Conservation (phyloP, 2,329 filamentous ascomycete species). For the Nemania sp. region DNA sequence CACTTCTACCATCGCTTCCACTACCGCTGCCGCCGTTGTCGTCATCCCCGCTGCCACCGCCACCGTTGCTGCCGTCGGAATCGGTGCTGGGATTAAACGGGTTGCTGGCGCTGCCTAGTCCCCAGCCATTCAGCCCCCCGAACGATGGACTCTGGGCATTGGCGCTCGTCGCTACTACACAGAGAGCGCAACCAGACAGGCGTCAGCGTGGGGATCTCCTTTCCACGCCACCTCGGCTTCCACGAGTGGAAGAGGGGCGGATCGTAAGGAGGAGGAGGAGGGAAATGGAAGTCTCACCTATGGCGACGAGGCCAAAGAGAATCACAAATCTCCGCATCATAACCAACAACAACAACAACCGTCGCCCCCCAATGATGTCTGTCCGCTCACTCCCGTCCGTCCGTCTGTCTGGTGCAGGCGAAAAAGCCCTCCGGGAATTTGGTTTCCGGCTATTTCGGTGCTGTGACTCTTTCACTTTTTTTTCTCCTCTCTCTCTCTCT, state of each 20-base stretch:
- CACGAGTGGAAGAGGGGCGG: neutral
- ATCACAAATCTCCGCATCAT: neutral
- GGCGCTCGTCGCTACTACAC: neutral
- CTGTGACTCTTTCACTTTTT: no score
- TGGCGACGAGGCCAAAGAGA: conserved; percentile 15
- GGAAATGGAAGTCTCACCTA: conserved; percentile 19
- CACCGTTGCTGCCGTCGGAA: neutral
- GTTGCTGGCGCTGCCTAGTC: neutral
- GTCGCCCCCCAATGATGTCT: conserved; percentile 16
- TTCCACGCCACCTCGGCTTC: no score
- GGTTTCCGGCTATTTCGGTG: no score
- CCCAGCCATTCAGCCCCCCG: conserved; percentile 1
- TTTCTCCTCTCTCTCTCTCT: no score
- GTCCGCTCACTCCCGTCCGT: neutral
- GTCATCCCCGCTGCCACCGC: neutral
- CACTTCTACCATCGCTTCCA: neutral
- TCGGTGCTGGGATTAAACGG: conserved; percentile 10
- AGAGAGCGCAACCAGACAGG: neutral
- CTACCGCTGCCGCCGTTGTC: neutral
- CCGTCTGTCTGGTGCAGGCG: no score
- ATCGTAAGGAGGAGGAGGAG: no score
- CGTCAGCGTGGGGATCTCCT: no score
- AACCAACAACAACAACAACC: neutral
- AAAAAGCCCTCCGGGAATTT: no score
- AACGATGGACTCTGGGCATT: conserved; percentile 9